Evolutionary conservation across 192 early-diverging fungal genomes (phyloP), one percentile per base, ranked within the genome.

Genomic region (Umbelopsis sp.): DNA sequence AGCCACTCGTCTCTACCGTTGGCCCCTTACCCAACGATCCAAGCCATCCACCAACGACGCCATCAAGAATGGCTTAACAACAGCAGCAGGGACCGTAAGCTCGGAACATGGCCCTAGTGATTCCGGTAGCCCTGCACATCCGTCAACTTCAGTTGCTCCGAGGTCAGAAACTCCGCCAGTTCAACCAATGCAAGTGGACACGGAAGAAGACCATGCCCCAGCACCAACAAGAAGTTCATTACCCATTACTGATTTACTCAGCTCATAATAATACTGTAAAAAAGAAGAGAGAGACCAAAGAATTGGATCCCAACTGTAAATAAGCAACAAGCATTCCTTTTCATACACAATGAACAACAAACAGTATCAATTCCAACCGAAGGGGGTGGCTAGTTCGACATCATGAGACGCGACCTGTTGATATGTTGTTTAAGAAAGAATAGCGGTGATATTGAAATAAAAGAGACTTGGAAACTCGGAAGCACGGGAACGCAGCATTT

Each of bases 1-100:
- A 62, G 56, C 56, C 56, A 62, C 56, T 62, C 56, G 56, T 11
- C 29, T 62, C 6, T 62, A 62, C 34, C 56, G 56, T 20, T 62
- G 56, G 56, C 56, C 56, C 26, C 56, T 31, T 20, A 7, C 56
- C 6, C 56, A 62, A 34, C 56, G 31, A 5, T 22, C 56, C 11
- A 62, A 36, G n/a, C 31, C 26, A 17, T 62, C 26, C 29, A 32
- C 29, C 56, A 62, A 62, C 31, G 31, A 29, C 16, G 0, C 29
- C 31, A 20, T 14, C 56, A 29, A 32, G 8, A 17, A 22, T 62
- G 31, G 31, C 4, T 49, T 49, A 17, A 49, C 47, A 49, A 49
- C 47, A 49, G 11, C 38, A 53, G 52, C 22, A 52, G 54, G 54
- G 31, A 16, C 31, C 31, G 31, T 32, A n/a, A 53, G 52, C 26